A percentile compares a stretch with the other conserved stretches of the same genome.
Evolutionary conservation across 495 filamentous ascomycete genomes (phyloP).

Genomic region (Daldinia decipiens): DNA sequence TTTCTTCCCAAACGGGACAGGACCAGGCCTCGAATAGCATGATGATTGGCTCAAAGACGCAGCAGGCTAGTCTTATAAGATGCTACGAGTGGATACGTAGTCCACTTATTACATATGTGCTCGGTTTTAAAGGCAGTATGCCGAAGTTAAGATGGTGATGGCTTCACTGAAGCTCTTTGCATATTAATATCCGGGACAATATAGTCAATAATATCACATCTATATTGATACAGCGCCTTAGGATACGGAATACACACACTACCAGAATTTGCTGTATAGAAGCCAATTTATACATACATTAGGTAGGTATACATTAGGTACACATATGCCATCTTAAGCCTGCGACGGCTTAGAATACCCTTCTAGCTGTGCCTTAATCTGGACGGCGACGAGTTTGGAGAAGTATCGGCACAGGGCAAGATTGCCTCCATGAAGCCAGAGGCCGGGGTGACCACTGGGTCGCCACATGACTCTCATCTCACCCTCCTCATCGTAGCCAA

Average conservation of each 20-base stretch:
- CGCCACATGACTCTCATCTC: constrained; percentile 80
- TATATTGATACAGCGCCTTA: no score
- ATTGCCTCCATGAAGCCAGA: constrained; percentile 89
- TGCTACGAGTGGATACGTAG: not conserved
- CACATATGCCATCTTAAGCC: constrained; percentile 7
- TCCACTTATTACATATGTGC: not conserved
- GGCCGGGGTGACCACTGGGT: constrained; percentile 73
- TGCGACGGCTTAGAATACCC: constrained; percentile 50
- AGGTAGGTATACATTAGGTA: not conserved
- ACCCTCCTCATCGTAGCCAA: constrained; percentile 82
- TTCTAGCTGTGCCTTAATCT: constrained; percentile 75
- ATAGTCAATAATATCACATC: no score
- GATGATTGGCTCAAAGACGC: constrained; percentile 12
- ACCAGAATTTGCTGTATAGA: not conserved
- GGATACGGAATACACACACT: no score
- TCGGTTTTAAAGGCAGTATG: not conserved
- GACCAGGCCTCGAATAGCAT: not conserved
- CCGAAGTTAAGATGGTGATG: not conserved
- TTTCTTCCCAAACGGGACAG: constrained; percentile 22
- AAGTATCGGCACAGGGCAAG: constrained; percentile 78
- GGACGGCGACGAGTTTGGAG: constrained; percentile 76
- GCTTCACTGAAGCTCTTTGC: not conserved
- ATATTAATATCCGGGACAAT: no score
- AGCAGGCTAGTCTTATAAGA: constrained; percentile 5
- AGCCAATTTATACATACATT: not conserved